Evolutionary conservation across 371 early-diverging fungal genomes (phyloP).

Genomic region (Capillidium heterosporum): DNA sequence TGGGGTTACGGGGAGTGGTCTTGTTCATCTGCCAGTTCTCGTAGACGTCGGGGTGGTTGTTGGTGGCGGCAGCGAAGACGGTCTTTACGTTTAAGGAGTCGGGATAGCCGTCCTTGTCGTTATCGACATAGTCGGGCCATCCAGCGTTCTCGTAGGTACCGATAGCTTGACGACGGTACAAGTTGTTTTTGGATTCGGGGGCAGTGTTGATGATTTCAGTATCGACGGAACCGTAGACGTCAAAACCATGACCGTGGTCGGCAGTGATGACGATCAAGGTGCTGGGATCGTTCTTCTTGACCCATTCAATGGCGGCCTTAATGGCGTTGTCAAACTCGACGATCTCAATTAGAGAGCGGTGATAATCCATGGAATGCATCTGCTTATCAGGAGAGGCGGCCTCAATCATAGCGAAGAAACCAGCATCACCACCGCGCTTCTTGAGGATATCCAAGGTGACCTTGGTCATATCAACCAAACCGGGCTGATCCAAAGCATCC

Average conservation of each 20-base stretch:
- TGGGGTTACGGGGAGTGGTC: constrained; percentile 21
- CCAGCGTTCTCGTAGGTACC: constrained; percentile 42
- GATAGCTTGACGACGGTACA: constrained; percentile 32
- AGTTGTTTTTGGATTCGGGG: constrained; percentile 10
- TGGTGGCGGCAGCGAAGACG: constrained; percentile 39
- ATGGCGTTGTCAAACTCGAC: constrained; percentile 51
- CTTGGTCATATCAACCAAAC: constrained; percentile 44
- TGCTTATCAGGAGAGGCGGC: constrained; percentile 54
- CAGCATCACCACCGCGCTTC: constrained; percentile 39
- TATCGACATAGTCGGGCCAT: constrained; percentile 40
- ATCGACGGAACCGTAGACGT: constrained; percentile 53
- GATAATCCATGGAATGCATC: constrained; percentile 51
- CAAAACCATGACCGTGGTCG: constrained; percentile 52
- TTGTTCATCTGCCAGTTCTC: constrained; percentile 34
- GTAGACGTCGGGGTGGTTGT: constrained; percentile 29
- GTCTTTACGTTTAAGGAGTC: constrained; percentile 35
- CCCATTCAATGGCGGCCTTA: constrained; percentile 35
- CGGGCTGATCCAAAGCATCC: constrained; percentile 41
- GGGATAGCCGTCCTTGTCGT: constrained; percentile 45
- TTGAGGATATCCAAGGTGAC: constrained; percentile 36
- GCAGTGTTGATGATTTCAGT: constrained; percentile 16
- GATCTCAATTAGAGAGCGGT: constrained; percentile 46
- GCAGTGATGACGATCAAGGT: constrained; percentile 52
- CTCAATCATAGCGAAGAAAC: constrained; percentile 58
- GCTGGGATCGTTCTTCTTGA: constrained; percentile 31